Evolutionary conservation across 257 asterid genomes (phyloP), one percentile per base, ranked within the genome.

Genomic region (Sherardia arvensis): DNA sequence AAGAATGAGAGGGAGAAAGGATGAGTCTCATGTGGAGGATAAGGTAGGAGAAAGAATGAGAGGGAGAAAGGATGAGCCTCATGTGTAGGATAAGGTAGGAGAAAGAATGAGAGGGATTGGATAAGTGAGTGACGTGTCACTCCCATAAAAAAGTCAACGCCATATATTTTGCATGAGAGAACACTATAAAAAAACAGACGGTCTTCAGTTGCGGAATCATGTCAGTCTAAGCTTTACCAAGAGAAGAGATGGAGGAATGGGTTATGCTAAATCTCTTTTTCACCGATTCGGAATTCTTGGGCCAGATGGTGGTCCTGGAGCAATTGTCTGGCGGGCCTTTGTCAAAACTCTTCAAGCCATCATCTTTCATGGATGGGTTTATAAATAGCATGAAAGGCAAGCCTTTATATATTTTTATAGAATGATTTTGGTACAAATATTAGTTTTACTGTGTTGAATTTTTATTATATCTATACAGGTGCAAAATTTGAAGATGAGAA

Each of bases 211-310:
- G n/a, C n/a, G n/a, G n/a, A n/a, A n/a, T n/a, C n/a, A n/a, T n/a
- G n/a, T n/a, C n/a, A n/a, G n/a, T n/a, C n/a, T n/a, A n/a, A n/a
- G n/a, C n/a, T n/a, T n/a, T n/a, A n/a, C n/a, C n/a, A n/a, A n/a
- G n/a, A n/a, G n/a, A n/a, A n/a, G n/a, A n/a, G n/a, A n/a, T n/a
- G 99, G 99, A 43, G 99, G 99, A 67, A 87, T 93, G 95, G 86
- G 74, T 76, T 87, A 90, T 71, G 81, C 96, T 23, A 97, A 93
- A 72, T 73, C 90, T 71, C 81, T 93, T 78, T 96, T 93, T 72
- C 96, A 87, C 69, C 85, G 87, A 69, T 93, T 93, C 79, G 99
- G 99, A 69, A 90, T 93, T 80, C 83, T 90, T 69, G 90, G 90
- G 53, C 90, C 96, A 61, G 96, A 87, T 79, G 99, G 99, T 65